These are phyloP conservation scores for Prunus salicina DNA, from an alignment of 306 rosid species.

Conservation along the genomic window DNA sequence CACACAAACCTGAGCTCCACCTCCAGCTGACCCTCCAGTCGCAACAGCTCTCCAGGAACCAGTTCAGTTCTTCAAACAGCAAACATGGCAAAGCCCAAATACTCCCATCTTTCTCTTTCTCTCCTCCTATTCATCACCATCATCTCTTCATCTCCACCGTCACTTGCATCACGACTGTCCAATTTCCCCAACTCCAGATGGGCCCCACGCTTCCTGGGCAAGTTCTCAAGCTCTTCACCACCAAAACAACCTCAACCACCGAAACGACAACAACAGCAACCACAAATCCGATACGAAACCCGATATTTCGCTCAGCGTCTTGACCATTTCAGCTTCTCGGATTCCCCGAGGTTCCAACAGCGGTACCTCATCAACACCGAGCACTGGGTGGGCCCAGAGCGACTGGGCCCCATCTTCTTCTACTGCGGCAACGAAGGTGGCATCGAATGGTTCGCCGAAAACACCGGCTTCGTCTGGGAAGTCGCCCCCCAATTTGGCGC, in stretches of 20 bases:
- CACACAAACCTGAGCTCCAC: not conserved
- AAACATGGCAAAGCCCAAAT: slow-evolving; percentile 24
- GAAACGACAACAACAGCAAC: not conserved
- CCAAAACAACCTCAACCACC: not conserved
- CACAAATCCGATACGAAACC: slow-evolving; percentile 48
- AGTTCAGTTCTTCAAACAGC: not conserved
- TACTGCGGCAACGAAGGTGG: slow-evolving; percentile 96
- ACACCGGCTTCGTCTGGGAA: slow-evolving; percentile 84
- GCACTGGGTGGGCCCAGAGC: slow-evolving; percentile 56
- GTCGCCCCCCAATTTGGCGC: slow-evolving; percentile 80
- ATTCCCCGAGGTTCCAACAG: slow-evolving; percentile 53
- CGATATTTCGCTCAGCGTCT: slow-evolving; percentile 62
- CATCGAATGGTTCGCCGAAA: slow-evolving; percentile 80
- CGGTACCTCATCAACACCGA: slow-evolving; percentile 75
- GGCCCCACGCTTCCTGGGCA: slow-evolving; percentile 44
- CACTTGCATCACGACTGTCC: slow-evolving; percentile 23
- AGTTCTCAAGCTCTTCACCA: slow-evolving; percentile 29
- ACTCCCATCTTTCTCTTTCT: not conserved
- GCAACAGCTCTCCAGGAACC: not conserved
- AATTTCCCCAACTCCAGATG: slow-evolving; percentile 6
- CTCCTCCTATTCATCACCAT: slow-evolving; percentile 9
- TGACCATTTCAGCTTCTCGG: slow-evolving; percentile 78
- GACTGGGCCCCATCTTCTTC: slow-evolving; percentile 68
- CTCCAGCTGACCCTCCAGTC: not conserved
- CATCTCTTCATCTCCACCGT: slow-evolving; percentile 10